phyloP scores from a whole-genome alignment of 176 grass and related monocot genomes.

The Triticum turgidum region DNA sequence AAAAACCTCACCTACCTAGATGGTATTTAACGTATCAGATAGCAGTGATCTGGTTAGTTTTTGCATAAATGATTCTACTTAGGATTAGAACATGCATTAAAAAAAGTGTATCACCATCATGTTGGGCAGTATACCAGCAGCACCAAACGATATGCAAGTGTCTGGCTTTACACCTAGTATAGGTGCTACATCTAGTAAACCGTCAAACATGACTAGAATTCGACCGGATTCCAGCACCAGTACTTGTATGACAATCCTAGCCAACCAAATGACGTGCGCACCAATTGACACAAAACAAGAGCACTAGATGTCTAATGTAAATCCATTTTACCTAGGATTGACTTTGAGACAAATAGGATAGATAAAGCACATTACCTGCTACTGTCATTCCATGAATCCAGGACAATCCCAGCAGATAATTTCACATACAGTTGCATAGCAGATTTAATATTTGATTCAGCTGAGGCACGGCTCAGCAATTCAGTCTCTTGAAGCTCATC shows the following conservation, averaged over 20 bases:
- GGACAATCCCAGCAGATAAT: slow-evolving; percentile 75
- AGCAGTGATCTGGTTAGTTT: slow-evolving; percentile 1
- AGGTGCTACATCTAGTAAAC: background rate
- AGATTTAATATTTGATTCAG: slow-evolving; percentile 93
- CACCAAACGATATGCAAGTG: background rate
- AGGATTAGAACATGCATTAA: background rate
- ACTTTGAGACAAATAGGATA: background rate
- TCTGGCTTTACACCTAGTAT: background rate
- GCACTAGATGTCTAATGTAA: background rate
- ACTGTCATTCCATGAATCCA: slow-evolving; percentile 92
- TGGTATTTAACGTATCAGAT: background rate
- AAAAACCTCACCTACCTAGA: background rate
- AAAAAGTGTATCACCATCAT: background rate
- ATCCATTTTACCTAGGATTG: background rate
- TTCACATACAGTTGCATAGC: slow-evolving; percentile 88
- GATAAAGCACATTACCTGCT: slow-evolving; percentile 58
- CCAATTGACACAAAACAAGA: background rate
- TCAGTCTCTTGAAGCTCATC: slow-evolving; percentile 68
- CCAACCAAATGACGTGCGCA: background rate
- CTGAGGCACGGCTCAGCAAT: slow-evolving; percentile 60
- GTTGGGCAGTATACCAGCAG: background rate
- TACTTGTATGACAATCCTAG: background rate
- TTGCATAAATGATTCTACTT: slow-evolving; percentile 1
- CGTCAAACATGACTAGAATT: background rate
- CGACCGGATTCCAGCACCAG: background rate